Conservation (phyloP, 1,284 basidiomycete genomes). For the Ustilago tritici region DNA sequence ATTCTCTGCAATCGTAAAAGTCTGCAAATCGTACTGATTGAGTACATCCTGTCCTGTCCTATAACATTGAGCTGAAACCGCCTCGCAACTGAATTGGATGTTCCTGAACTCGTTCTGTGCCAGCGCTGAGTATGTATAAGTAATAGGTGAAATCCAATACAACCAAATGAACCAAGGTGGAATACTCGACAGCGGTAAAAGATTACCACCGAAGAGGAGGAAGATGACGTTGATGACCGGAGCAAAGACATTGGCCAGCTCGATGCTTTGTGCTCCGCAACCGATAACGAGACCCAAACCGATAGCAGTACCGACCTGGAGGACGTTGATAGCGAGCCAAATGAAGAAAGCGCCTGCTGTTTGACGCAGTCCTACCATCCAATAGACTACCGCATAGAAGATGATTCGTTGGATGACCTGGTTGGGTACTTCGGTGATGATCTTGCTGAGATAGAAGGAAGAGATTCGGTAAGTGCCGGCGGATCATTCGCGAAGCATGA, state of each 20-base stretch:
- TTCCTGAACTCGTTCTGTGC: constrained; percentile 52
- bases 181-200: constrained; percentile 47
- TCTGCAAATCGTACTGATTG: constrained; percentile 48
- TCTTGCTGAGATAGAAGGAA: constrained; percentile 50
- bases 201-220: constrained; percentile 56
- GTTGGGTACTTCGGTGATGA: constrained; percentile 54
- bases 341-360: constrained; percentile 47
- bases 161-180: constrained; percentile 59
- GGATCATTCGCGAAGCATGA: constrained; percentile 55
- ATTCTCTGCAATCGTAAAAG: constrained; percentile 55
- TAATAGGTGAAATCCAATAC: constrained; percentile 58
- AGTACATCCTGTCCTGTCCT: constrained; percentile 50
- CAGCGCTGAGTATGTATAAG: constrained; percentile 53
- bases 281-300: constrained; percentile 52
- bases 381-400: constrained; percentile 44
- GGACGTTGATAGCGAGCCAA: constrained; percentile 50
- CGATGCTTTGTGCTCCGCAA: constrained; percentile 36
- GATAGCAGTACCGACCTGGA: constrained; percentile 35
- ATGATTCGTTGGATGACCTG: constrained; percentile 41
- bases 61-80: constrained; percentile 48
- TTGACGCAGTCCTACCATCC: constrained; percentile 50
- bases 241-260: constrained; percentile 56
- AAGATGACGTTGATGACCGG: constrained; percentile 60
- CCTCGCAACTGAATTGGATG: constrained; percentile 35
- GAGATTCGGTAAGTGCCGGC: constrained; percentile 53